Conservation (phyloP, 805 yeast species). For the Hanseniaspora hatyaiensis region DNA sequence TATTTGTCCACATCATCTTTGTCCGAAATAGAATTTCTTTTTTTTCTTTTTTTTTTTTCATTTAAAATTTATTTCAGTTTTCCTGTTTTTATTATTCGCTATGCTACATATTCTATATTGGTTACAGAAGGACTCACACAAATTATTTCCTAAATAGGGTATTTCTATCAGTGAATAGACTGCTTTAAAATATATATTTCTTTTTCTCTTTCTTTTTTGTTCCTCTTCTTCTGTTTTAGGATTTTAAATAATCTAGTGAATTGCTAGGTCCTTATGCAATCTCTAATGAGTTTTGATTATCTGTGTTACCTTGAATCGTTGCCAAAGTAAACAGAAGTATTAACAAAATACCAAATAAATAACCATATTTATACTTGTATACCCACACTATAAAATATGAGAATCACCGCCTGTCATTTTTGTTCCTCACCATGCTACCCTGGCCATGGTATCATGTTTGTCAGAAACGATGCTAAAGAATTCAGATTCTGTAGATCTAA, state of each 20-base stretch:
- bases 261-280: too few relatives aligned
- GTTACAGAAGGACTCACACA: neutral
- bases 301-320: too few relatives aligned
- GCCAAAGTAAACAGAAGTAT: neutral
- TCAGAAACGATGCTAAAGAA: constrained; percentile 95
- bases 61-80: too few relatives aligned
- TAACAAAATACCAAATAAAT: neutral
- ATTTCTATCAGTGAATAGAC: too few relatives aligned
- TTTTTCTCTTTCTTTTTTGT: neutral
- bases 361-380: constrained; percentile 7
- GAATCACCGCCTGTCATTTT: constrained; percentile 86
- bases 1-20: too few relatives aligned
- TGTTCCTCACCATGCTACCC: constrained; percentile 95
- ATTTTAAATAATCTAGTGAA: neutral
- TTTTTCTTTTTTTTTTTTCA: too few relatives aligned
- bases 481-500: constrained; percentile 95
- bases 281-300: too few relatives aligned
- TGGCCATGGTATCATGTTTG: constrained; percentile 93
- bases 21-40: too few relatives aligned
- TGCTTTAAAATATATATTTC: neutral
- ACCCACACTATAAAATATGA: too few relatives aligned
- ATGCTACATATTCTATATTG: too few relatives aligned
- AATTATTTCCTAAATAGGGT: neutral
- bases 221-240: neutral
- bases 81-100: too few relatives aligned